These are phyloP conservation scores for Galerina marginata DNA, from an alignment of 768 basidiomycete genomes.

Conservation along the genomic window DNA sequence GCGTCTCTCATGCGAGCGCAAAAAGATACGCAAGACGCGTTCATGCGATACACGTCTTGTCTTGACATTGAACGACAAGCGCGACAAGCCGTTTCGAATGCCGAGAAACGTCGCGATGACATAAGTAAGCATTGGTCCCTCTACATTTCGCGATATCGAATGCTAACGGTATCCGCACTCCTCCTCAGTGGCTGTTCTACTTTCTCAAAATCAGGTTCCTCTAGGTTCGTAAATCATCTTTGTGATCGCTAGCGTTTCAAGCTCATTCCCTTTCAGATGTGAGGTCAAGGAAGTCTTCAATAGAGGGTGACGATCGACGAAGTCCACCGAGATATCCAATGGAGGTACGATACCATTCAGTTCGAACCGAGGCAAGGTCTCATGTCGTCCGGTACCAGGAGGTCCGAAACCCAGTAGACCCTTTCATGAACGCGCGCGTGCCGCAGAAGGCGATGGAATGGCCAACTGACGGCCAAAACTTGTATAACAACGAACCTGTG, in stretches of 20 bases:
- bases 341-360: conserved; percentile 36
- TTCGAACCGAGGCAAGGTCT: conserved; percentile 2
- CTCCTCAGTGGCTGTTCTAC: conserved; percentile 49
- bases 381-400: conserved; percentile 31
- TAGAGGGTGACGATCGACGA: conserved; percentile 53
- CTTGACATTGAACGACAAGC: conserved; percentile 73
- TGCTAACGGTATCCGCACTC: conserved; percentile 12
- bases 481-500: conserved; percentile 48
- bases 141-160: conserved; percentile 22
- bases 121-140: conserved; percentile 42
- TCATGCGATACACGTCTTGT: conserved; percentile 70
- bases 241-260: conserved; percentile 22
- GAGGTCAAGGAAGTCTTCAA: conserved; percentile 58
- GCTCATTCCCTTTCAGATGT: conserved; percentile 35
- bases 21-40: conserved; percentile 75
- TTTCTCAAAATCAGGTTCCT: conserved; percentile 50
- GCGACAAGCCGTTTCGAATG: conserved; percentile 62
- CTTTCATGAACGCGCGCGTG: conserved; percentile 47
- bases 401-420: conserved; percentile 44
- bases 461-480: conserved; percentile 47
- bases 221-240: conserved; percentile 28
- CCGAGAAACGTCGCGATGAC: conserved; percentile 75
- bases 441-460: conserved; percentile 52
- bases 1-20: conserved; percentile 65
- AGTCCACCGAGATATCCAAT: conserved; percentile 51